Evolutionary conservation across 768 basidiomycete species (phyloP).

Genomic region (Tricholoma bakamatsutake): DNA sequence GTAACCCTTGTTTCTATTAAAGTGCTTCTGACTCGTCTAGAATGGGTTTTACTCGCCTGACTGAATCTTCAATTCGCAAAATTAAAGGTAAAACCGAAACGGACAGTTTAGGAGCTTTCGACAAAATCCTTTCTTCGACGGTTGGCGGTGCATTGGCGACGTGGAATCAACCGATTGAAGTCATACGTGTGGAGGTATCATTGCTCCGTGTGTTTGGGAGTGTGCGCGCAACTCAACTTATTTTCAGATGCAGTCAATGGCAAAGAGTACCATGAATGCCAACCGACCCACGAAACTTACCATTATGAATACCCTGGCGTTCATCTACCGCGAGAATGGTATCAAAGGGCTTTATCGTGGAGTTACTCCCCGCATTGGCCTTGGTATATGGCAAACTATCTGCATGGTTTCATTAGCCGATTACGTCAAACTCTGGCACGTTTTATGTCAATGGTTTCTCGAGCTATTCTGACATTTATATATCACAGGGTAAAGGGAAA

Average conservation of each 20-base stretch:
- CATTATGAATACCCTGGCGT: conserved; percentile 84
- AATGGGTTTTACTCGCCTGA: conserved; percentile 94
- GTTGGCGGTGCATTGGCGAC: conserved; percentile 94
- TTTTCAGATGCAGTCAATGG: conserved; percentile 96
- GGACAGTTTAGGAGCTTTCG: conserved; percentile 66
- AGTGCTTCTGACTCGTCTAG: conserved; percentile 32
- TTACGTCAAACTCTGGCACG: conserved; percentile 84
- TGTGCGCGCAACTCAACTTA: neutral
- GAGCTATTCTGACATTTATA: conserved; percentile 9
- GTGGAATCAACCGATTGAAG: conserved; percentile 99
- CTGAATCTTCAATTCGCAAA: conserved; percentile 74
- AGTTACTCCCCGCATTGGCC: conserved; percentile 92
- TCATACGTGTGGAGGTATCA: conserved; percentile 87
- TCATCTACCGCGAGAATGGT: conserved; percentile 96
- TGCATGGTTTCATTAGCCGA: conserved; percentile 99
- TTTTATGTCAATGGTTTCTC: neutral
- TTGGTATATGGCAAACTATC: conserved; percentile 95
- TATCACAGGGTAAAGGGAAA: conserved; percentile 46
- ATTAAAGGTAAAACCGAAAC: conserved; percentile 73
- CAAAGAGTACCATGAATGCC: conserved; percentile 65
- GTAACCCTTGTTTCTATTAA: neutral
- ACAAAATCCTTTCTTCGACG: conserved; percentile 85
- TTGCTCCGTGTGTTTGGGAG: neutral
- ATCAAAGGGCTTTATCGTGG: conserved; percentile 96
- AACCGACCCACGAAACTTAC: conserved; percentile 91